Percentiles rank a stretch among this genome's conserved stretches.
Conservation (phyloP, 164 flowering plant species). For the Nelumbo lutea region DNA sequence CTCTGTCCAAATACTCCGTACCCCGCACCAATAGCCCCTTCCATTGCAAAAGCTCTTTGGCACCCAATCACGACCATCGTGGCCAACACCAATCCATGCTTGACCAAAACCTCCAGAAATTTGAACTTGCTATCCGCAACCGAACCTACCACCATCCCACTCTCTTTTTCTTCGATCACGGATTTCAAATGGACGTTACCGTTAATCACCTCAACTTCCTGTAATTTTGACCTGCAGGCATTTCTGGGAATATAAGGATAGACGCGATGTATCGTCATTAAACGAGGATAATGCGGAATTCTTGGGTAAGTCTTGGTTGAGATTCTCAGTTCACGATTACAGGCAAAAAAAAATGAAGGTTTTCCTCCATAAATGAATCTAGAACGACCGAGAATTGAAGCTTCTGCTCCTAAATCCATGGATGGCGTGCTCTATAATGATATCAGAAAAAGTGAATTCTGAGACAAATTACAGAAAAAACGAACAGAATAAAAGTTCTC, state of each 20-base stretch:
- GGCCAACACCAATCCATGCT: slow-evolving; percentile 42
- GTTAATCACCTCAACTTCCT: slow-evolving; percentile 1
- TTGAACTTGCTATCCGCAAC: slow-evolving; percentile 19
- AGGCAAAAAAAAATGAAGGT: slow-evolving; percentile 8
- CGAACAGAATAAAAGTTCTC: neutral
- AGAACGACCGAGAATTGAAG: slow-evolving; percentile 23
- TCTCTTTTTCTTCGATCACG: slow-evolving; percentile 2
- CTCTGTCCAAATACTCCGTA: slow-evolving; percentile 47
- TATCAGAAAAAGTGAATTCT: neutral
- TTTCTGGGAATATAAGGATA: slow-evolving; percentile 8
- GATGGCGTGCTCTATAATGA: neutral
- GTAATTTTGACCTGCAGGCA: neutral
- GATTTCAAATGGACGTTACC: slow-evolving; percentile 7
- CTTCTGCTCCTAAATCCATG: slow-evolving; percentile 32
- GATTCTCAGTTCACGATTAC: slow-evolving; percentile 14
- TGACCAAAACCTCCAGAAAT: slow-evolving; percentile 27
- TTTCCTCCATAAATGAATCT: slow-evolving; percentile 11
- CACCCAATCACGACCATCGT: slow-evolving; percentile 53
- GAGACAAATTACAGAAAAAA: neutral
- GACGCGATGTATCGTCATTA: slow-evolving; percentile 4
- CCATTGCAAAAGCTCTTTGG: slow-evolving; percentile 54
- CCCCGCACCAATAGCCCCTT: slow-evolving; percentile 49
- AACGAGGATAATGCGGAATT: slow-evolving; percentile 8
- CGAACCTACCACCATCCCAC: slow-evolving; percentile 3
- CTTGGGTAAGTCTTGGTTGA: slow-evolving; percentile 8